A percentile compares a stretch with the other conserved stretches of the same genome.
These are phyloP conservation scores for Botryotinia convoluta DNA, from an alignment of 2,329 filamentous ascomycete species.

Conservation along the genomic window DNA sequence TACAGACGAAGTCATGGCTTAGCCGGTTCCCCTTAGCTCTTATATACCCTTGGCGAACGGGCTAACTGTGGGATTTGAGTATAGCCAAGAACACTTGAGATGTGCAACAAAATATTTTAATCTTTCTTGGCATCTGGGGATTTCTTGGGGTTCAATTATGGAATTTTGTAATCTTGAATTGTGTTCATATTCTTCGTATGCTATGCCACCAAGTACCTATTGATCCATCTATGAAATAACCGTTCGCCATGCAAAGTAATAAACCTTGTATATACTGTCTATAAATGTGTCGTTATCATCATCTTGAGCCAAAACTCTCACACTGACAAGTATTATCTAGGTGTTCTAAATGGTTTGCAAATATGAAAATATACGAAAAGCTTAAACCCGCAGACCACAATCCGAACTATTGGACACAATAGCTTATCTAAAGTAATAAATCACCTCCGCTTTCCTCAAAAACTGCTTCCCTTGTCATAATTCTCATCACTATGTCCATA, in stretches of 20 bases:
- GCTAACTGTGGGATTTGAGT: neutral
- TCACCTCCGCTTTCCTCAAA: neutral
- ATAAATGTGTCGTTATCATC: neutral
- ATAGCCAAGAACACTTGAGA: neutral
- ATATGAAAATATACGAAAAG: neutral
- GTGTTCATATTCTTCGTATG: neutral
- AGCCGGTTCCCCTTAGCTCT: neutral
- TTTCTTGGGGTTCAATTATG: neutral
- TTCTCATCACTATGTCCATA: neutral
- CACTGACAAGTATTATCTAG: neutral
- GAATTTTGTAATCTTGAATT: neutral
- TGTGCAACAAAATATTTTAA: neutral
- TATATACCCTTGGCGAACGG: neutral
- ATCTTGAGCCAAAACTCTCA: neutral
- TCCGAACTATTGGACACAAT: neutral
- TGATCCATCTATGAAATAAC: neutral
- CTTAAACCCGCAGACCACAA: too few species aligned
- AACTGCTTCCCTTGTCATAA: slow-evolving; percentile 9
- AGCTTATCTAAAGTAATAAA: neutral
- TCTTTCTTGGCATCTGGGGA: too few species aligned
- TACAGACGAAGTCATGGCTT: neutral
- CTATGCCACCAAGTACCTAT: neutral
- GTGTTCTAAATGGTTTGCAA: neutral
- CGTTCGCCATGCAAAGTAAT: neutral
- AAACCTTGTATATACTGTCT: too few species aligned